A percentile compares a stretch with the other conserved stretches of the same genome.
Conservation (phyloP, 208 protist genomes). For the Vickermania spadyakhi region DNA sequence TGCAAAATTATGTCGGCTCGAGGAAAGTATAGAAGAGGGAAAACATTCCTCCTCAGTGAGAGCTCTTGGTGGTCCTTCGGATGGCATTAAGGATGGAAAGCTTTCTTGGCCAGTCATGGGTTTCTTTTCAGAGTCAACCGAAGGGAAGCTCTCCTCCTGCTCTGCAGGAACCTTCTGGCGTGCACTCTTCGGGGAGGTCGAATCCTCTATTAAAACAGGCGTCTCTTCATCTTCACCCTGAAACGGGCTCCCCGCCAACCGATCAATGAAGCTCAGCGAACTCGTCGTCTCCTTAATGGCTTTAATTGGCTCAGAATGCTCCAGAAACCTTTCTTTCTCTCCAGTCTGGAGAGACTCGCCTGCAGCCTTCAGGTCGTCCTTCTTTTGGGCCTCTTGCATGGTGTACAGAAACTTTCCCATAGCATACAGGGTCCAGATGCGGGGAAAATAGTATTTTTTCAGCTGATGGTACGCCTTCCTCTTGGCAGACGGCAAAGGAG, state of each 20-base stretch:
- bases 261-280: not conserved
- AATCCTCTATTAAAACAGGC: too few relatives aligned
- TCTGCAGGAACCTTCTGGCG: too few relatives aligned
- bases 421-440: not conserved
- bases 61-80: not conserved
- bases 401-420: not conserved
- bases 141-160: not conserved
- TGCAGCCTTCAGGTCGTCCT: too few relatives aligned
- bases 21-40: not conserved
- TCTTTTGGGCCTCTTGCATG: not conserved
- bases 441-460: not conserved
- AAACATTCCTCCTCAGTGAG: not conserved
- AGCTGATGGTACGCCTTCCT: not conserved
- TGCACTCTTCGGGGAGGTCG: too few relatives aligned
- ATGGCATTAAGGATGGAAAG: not conserved
- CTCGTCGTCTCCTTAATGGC: not conserved
- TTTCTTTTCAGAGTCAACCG: not conserved
- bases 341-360: too few relatives aligned
- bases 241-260: not conserved
- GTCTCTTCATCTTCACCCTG: too few relatives aligned
- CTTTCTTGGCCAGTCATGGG: not conserved
- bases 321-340: too few relatives aligned
- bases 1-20: not conserved
- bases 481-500: too few relatives aligned
- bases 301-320: too few relatives aligned